A percentile compares a stretch with the other conserved stretches of the same genome.
Evolutionary conservation across 768 basidiomycete species (phyloP).

Genomic region (Leccinum obscurum): DNA sequence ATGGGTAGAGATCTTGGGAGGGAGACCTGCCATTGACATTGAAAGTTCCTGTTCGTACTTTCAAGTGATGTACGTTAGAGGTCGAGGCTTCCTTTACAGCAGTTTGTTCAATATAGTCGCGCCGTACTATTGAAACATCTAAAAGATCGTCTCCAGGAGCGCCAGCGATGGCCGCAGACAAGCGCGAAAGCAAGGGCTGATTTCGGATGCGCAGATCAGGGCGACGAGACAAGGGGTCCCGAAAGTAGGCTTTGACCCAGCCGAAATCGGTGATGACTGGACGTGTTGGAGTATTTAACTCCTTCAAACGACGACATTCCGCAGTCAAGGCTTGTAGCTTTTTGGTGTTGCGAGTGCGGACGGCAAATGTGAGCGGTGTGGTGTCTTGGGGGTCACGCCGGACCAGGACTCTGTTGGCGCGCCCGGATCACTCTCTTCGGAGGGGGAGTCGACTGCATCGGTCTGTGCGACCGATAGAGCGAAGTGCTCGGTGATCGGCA

Average conservation of each 20-base stretch:
- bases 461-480: slow-evolving; percentile 59
- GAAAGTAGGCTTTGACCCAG: slow-evolving; percentile 21
- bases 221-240: slow-evolving; percentile 7
- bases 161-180: slow-evolving; percentile 66
- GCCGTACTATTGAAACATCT: slow-evolving; percentile 59
- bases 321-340: slow-evolving; percentile 46
- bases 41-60: slow-evolving; percentile 72
- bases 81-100: slow-evolving; percentile 37
- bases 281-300: slow-evolving; percentile 34
- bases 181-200: slow-evolving; percentile 48
- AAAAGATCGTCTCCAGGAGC: slow-evolving; percentile 56
- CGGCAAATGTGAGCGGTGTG: slow-evolving; percentile 44
- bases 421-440: slow-evolving; percentile 22
- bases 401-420: slow-evolving; percentile 36
- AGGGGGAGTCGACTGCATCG: slow-evolving; percentile 38
- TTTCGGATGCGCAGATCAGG: slow-evolving; percentile 53
- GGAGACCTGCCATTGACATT: slow-evolving; percentile 82
- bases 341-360: slow-evolving; percentile 44
- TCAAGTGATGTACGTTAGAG: slow-evolving; percentile 25
- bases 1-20: slow-evolving; percentile 67
- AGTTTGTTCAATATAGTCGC: slow-evolving; percentile 59
- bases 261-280: slow-evolving; percentile 13
- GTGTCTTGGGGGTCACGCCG: slow-evolving; percentile 40
- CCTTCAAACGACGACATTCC: slow-evolving; percentile 59
- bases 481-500: slow-evolving; percentile 59